These are phyloP conservation scores for Telopea speciosissima DNA, from an alignment of 177 flowering plant species.

Conservation along the genomic window DNA sequence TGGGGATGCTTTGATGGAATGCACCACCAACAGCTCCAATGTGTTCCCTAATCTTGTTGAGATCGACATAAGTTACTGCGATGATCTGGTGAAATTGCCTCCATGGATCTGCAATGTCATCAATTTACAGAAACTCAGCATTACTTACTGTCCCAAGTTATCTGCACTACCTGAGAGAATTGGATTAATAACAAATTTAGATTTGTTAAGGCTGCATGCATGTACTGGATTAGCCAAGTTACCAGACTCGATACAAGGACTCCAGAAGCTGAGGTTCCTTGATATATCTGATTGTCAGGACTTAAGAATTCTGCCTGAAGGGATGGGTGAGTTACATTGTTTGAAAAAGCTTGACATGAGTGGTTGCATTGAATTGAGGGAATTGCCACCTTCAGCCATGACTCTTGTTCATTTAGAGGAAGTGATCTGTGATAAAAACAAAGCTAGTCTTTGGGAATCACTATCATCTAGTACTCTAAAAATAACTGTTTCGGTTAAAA, in stretches of 20 bases:
- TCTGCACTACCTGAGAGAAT: slow-evolving; percentile 14
- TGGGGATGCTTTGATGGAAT: slow-evolving; percentile 19
- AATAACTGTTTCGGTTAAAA: no score
- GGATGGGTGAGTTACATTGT: slow-evolving; percentile 22
- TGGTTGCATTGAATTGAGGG: slow-evolving; percentile 22
- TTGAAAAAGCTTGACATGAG: slow-evolving; percentile 29
- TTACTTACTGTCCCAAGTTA: slow-evolving; percentile 32
- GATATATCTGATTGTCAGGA: slow-evolving; percentile 37
- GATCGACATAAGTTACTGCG: slow-evolving; percentile 36
- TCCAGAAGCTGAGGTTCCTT: slow-evolving; percentile 25
- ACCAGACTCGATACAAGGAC: slow-evolving; percentile 29
- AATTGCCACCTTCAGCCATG: slow-evolving; percentile 26
- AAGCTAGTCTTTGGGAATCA: slow-evolving; percentile 25
- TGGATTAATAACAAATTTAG: slow-evolving; percentile 23
- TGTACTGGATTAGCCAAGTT: slow-evolving; percentile 29
- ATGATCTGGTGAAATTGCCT: slow-evolving; percentile 32
- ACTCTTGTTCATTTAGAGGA: slow-evolving; percentile 20
- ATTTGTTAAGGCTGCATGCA: slow-evolving; percentile 33
- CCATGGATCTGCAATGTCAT: slow-evolving; percentile 23
- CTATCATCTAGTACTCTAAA: background rate
- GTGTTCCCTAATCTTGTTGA: slow-evolving; percentile 31
- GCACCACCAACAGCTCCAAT: slow-evolving; percentile 1
- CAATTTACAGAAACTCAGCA: slow-evolving; percentile 27
- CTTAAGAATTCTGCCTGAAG: slow-evolving; percentile 26
- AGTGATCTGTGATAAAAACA: slow-evolving; percentile 39